phyloP scores from a whole-genome alignment of 2,329 filamentous ascomycete genomes.

The Aphanoascus verrucosus region DNA sequence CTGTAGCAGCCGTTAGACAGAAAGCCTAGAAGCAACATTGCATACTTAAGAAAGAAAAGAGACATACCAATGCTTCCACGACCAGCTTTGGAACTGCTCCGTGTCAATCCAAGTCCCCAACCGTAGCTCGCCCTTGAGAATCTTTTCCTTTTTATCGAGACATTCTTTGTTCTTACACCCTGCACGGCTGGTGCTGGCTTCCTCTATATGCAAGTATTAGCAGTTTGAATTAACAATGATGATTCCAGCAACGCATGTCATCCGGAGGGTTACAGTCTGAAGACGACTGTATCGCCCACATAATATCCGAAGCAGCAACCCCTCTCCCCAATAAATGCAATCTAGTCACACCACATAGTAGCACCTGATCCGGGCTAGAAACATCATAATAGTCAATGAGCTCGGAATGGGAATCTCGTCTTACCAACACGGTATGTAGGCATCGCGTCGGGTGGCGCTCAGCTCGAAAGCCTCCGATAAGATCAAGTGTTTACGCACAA shows the following conservation, averaged over 20 bases:
- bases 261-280: not conserved
- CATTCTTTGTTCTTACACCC: constrained; percentile 63
- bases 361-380: not conserved
- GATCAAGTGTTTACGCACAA: not conserved
- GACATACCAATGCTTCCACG: constrained; percentile 75
- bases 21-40: not conserved
- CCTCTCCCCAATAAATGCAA: not conserved
- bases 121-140: constrained; percentile 67
- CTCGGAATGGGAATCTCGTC: not conserved
- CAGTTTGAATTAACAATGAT: constrained; percentile 1
- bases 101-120: constrained; percentile 63
- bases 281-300: not conserved
- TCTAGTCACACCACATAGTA: not conserved
- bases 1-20: constrained; percentile 36
- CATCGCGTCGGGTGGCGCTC: constrained; percentile 8
- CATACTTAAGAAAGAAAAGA: not conserved
- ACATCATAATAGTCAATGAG: not conserved
- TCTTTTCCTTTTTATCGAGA: constrained; percentile 59
- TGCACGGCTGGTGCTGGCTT: constrained; percentile 60
- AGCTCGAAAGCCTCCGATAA: not conserved
- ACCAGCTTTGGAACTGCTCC: constrained; percentile 51
- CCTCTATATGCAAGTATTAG: constrained; percentile 44
- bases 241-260: not conserved
- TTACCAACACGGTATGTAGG: constrained; percentile 18
- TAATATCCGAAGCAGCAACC: too few relatives aligned